Evolutionary conservation across 208 protist genomes (phyloP), one percentile per base, ranked within the genome.

Genomic region (Acanthamoeba lenticulata): DNA sequence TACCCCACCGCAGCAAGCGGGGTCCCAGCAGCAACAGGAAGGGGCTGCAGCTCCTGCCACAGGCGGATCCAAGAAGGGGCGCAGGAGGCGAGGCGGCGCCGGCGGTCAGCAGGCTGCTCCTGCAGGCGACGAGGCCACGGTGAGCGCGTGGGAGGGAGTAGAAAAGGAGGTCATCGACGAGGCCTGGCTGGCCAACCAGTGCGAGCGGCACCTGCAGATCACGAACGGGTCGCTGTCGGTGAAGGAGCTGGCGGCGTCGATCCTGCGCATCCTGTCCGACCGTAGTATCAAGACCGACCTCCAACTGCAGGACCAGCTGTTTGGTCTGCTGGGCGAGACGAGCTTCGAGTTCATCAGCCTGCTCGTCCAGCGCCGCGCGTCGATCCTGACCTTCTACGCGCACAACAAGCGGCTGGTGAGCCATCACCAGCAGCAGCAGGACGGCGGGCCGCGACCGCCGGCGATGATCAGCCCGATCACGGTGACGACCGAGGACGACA

Each of bases 281-380:
- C 52, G 88, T 24, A 79, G 24, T 32, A 34, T 93, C 42, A 60
- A 69, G 57, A 72, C 5, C 27, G 65, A 93, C 62, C 65, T 93
- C 19, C 62, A 72, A 40, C 88, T 93, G 38, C 88, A 93, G 42
- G 62, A 79, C 40, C 88, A 93, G 62, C 88, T 93, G 38, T 93
- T 93, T n/a, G 88, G 44, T 1, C 62, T 93, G 38, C 62, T 93
- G 60, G 88, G 88, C 42, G 88, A 93, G 47, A 93, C 62, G 9
- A 79, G 88, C 47, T 93, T 93, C 47, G 88, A 93, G 40, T 79
- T 93, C 88, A 93, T 93, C 52, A 79, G 60, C 62, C 88, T 81
- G 13, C 88, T 93, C n/a, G 24, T 93, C 40, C 88, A 93, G 62
- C 38, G 47, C 19, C 88, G 88, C 29, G 38, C 88, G n/a, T 49